Conservation (phyloP, 2,329 filamentous ascomycete species). For the Ceratocystis huliohia region DNA sequence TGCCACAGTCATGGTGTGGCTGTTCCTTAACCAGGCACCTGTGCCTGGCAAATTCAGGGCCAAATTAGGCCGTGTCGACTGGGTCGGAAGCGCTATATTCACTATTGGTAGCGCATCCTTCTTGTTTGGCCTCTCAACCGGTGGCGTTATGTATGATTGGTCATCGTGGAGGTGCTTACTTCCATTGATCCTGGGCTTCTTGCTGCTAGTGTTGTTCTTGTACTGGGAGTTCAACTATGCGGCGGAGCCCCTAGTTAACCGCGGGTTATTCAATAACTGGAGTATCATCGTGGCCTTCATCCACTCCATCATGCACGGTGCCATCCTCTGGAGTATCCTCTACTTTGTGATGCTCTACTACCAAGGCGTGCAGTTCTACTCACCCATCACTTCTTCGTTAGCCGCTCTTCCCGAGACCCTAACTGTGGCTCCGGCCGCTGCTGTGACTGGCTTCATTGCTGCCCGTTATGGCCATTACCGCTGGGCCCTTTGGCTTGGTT, state of each 20-base stretch:
- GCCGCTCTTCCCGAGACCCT: constrained; percentile 48
- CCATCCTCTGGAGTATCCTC: constrained; percentile 40
- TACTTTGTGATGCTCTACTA: constrained; percentile 42
- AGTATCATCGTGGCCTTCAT: constrained; percentile 38
- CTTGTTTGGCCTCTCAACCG: constrained; percentile 37
- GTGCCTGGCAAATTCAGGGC: constrained; percentile 22
- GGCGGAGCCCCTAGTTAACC: constrained; percentile 37
- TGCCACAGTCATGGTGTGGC: constrained; percentile 23
- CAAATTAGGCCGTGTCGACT: constrained; percentile 39
- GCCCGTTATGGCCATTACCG: constrained; percentile 46
- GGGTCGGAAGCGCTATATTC: constrained; percentile 49
- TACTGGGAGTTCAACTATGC: constrained; percentile 42
- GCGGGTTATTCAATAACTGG: constrained; percentile 36
- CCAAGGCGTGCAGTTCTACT: constrained; percentile 40
- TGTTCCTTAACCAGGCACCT: constrained; percentile 25
- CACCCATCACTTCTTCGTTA: constrained; percentile 41
- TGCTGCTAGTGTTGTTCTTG: constrained; percentile 39
- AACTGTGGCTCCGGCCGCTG: constrained; percentile 49
- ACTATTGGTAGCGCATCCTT: constrained; percentile 42
- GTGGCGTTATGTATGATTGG: constrained; percentile 55
- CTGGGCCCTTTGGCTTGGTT: constrained; percentile 49
- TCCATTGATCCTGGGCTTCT: constrained; percentile 44
- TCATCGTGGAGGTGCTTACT: constrained; percentile 47
- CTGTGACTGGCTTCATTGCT: constrained; percentile 43
- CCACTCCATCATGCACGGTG: constrained; percentile 45